Base-by-base conservation (phyloP, 192 early-diverging fungal genomes). In the Mortierella hygrophila region DNA sequence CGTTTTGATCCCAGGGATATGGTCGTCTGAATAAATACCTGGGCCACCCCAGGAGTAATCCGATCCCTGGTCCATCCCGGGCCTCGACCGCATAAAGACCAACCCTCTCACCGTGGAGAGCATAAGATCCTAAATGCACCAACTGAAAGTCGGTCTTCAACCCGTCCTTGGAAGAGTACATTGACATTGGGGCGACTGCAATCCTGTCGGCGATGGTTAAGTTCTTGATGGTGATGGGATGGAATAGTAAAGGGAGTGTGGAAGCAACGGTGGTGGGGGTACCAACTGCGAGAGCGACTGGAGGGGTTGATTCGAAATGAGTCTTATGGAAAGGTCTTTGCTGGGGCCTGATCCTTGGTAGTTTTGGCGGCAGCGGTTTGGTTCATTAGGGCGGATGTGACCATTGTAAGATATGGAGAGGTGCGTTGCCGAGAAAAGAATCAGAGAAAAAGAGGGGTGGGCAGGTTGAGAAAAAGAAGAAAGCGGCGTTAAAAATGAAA, bases 11-110 rank as follows among this genome's bases (percentile, higher is more conserved):
- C 90, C 88, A 2, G 88, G 88, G 7, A 95, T 90, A 46, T 98
- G 97, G 29, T 91, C 94, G 87, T 97, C 95, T 10, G 92, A 90
- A 94, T 95, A 98, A 35, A 99, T 79, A 11, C 98, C 97, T 11
- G 92, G 84, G 82, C 94, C 94, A 35, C 35, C 55, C 91, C 78
- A 16, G 97, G 95, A 10, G 94, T 91, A 55, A 96, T 96, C 29
- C 96, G 92, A 72, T 96, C 97, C 68, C 95, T 89, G 29, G 95
- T 91, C 0, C 83, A 72, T 96, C 97, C 68, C 95, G 89, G 29
- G 95, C 91, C 0, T 85, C 72, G 8, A 97, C 96, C 4, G 90
- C 95, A 0, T 85, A 40, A 97, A 90, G 68, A 96, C 89, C 44
- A 97, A 83, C 10, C 96, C 96, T 96, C 35, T 92, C 93, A 52